Base-by-base conservation (phyloP, 306 rosid genomes). In the Pachyrhizus erosus region DNA sequence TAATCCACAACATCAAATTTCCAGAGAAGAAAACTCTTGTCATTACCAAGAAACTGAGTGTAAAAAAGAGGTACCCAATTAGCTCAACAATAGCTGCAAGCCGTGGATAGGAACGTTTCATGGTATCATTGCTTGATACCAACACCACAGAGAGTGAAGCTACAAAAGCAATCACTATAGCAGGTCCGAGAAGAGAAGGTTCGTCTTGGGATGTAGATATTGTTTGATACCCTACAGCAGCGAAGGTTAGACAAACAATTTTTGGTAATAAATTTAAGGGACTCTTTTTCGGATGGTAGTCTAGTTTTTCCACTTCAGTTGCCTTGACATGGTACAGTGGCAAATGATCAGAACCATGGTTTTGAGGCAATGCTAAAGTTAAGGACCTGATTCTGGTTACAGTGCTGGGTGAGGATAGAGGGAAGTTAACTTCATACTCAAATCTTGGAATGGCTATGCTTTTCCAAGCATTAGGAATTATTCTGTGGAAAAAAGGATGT, bases 131-230 rank as follows among this genome's bases (percentile, higher is more conserved):
- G 23, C 18, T 52, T 52, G 60, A 20, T 0, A 9, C 12, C 29
- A 70, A 81, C 65, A 70, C n/a, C 1, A 10, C 80, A 51, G 76
- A 81, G 26, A 81, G 57, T 20, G 80, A 81, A 42, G 67, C 72
- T 51, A 60, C 77, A 78, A 82, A 77, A 24, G 77, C 86, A 64
- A 65, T 14, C 7, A 57, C 77, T 73, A 81, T 64, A 18, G 52
- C 61, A 6, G 68, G 74, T 34, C 73, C 80, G 54, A 77, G 11
- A 17, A 21, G 2, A 2, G 2, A 3, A 24, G 46, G 45, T 6
- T 65, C 51, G 20, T 33, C 11, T 18, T 46, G 62, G 46, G 21
- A 46, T 29, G 33, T 23, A 11, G 18, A 15, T 42, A 75, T 39
- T 68, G 73, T 31, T 12, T 4, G 79, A 17, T 23, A 39, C 57